phyloP scores from a whole-genome alignment of 768 basidiomycete genomes.

The Punctularia strigosozonata region DNA sequence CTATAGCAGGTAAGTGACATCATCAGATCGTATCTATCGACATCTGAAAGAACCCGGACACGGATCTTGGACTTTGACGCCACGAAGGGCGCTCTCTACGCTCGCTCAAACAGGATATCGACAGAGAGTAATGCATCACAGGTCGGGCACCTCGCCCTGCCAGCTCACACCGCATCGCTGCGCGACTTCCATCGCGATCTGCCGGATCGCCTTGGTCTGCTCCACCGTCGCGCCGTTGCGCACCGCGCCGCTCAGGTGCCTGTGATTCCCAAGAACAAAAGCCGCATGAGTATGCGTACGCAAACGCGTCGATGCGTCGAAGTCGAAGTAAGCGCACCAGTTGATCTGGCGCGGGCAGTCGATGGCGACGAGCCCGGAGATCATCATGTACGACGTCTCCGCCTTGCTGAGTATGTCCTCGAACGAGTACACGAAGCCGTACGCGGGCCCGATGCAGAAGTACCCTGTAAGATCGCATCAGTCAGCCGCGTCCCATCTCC shows the following conservation, averaged over 20 bases:
- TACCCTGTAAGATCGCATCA: conserved; percentile 2
- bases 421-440: conserved; percentile 7
- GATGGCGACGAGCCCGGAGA: conserved; percentile 7
- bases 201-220: conserved; percentile 7
- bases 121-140: no score
- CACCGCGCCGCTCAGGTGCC: conserved; percentile 7
- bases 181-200: conserved; percentile 7
- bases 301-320: no score
- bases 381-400: conserved; percentile 6
- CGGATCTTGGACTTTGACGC: no score
- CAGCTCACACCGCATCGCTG: conserved; percentile 2
- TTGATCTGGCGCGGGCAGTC: conserved; percentile 7
- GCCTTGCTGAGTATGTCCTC: not conserved
- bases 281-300: no score
- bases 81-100: no score
- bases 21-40: no score
- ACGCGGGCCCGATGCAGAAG: conserved; percentile 6
- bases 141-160: conserved; percentile 5
- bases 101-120: no score
- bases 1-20: no score
- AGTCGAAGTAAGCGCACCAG: no score
- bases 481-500: not conserved
- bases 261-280: no score
- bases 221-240: conserved; percentile 7
- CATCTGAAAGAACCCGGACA: no score